phyloP scores from a whole-genome alignment of 1,284 basidiomycete genomes.

The Cutaneotrichosporon sp. region DNA sequence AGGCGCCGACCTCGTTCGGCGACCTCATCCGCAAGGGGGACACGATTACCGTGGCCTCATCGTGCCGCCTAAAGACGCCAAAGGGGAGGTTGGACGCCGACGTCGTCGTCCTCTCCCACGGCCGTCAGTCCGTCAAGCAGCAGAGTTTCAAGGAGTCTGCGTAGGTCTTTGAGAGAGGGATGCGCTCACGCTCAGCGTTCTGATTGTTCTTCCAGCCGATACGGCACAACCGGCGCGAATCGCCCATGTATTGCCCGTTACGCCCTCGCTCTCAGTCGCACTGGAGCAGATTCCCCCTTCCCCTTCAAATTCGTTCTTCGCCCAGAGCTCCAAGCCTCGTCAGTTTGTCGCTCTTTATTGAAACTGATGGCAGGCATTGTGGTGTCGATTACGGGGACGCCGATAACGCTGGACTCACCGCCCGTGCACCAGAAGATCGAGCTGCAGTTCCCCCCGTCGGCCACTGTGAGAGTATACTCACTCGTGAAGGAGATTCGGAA shows the following conservation, averaged over 20 bases:
- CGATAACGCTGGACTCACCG: not conserved
- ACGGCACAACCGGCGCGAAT: conserved; percentile 11
- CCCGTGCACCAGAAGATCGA: conserved; percentile 57
- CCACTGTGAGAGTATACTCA: conserved; percentile 27
- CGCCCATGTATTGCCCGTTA: conserved; percentile 29
- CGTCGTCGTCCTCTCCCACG: conserved; percentile 18
- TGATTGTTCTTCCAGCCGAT: conserved; percentile 23
- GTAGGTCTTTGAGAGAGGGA: not conserved
- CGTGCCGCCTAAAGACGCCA: conserved; percentile 24
- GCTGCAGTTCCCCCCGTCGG: conserved; percentile 61
- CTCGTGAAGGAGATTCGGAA: conserved; percentile 28
- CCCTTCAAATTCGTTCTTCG: conserved; percentile 41
- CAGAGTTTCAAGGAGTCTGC: not conserved
- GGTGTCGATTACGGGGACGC: conserved; percentile 54
- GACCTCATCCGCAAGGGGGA: conserved; percentile 25
- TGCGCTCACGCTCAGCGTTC: no score
- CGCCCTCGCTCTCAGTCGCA: conserved; percentile 21
- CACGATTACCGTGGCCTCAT: conserved; percentile 13
- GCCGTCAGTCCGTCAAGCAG: no score
- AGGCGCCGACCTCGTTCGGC: not conserved
- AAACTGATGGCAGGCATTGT: conserved; percentile 15
- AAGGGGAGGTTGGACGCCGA: conserved; percentile 23
- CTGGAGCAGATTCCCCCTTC: conserved; percentile 41
- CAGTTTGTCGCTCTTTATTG: conserved; percentile 2
- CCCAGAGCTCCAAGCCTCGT: conserved; percentile 42